These are phyloP conservation scores for Diaporthe sp. DNA, from an alignment of 2,329 filamentous ascomycete species.

Conservation along the genomic window DNA sequence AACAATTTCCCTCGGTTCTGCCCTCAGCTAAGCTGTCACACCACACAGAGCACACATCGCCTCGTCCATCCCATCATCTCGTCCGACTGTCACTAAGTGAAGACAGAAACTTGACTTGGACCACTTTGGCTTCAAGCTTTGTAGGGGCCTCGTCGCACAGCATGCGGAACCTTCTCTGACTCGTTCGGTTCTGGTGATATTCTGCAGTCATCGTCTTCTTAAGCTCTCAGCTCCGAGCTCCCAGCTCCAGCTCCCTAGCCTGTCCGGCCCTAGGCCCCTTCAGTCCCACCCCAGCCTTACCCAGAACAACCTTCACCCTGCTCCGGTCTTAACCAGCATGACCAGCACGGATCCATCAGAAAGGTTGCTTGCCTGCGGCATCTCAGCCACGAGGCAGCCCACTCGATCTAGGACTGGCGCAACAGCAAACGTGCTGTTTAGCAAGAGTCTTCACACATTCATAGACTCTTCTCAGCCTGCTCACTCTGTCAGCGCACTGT, in stretches of 20 bases:
- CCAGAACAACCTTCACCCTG: conserved; percentile 5
- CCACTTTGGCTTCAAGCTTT: conserved; percentile 4
- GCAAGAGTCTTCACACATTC: background rate
- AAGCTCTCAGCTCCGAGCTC: conserved; percentile 5
- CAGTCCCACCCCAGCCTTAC: conserved; percentile 17
- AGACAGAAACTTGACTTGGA: background rate
- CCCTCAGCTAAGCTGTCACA: conserved; percentile 3
- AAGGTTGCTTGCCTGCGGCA: background rate
- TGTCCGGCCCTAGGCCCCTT: background rate
- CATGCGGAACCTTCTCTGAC: conserved; percentile 22
- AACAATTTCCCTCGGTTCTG: background rate
- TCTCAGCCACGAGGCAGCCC: background rate
- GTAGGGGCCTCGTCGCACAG: conserved; percentile 19
- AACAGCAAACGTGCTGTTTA: background rate
- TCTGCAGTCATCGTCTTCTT: background rate
- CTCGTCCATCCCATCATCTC: background rate
- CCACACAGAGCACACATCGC: background rate
- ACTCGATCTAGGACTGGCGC: no score
- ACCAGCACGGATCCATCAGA: background rate
- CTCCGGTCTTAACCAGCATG: background rate
- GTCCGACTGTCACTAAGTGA: background rate
- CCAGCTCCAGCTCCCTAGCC: background rate
- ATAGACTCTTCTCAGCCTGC: conserved; percentile 3
- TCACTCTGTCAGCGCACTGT: background rate
- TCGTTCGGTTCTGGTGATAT: background rate